phyloP scores from a whole-genome alignment of 192 early-diverging fungal species.

The Coemansia sp. region DNA sequence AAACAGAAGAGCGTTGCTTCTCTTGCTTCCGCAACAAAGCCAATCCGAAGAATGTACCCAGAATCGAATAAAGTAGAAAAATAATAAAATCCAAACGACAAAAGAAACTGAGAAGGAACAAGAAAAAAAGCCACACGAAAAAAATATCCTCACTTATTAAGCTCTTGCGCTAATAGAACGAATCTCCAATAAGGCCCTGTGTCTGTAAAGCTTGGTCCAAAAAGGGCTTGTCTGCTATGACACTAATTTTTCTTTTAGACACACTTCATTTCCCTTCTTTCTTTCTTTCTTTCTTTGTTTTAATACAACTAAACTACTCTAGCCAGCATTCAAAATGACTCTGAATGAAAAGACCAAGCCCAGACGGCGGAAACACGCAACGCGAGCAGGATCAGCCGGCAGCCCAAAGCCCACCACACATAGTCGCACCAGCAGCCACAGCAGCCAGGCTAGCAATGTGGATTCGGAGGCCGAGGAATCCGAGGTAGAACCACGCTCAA shows the following conservation, averaged over 20 bases:
- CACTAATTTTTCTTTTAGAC: background rate
- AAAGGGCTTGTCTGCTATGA: too few relatives aligned
- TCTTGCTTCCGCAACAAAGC: conserved; percentile 3
- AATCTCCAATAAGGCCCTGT: background rate
- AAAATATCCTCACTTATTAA: background rate
- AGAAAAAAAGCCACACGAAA: background rate
- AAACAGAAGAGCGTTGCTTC: background rate
- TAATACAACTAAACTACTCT: background rate
- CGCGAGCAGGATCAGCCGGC: background rate
- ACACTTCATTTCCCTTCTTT: background rate
- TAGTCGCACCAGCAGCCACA: conserved; percentile 1
- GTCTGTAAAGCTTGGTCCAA: background rate
- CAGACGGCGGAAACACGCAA: conserved; percentile 4
- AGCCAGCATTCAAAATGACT: conserved; percentile 2
- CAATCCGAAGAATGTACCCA: background rate
- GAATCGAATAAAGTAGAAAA: background rate
- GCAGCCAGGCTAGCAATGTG: background rate
- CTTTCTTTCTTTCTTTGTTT: background rate
- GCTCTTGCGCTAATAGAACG: background rate
- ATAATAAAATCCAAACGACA: background rate
- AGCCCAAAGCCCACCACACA: background rate
- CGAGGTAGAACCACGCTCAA: conserved; percentile 15
- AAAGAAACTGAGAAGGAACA: background rate
- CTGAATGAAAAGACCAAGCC: conserved; percentile 4
- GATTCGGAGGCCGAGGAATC: background rate